Evolutionary conservation across 805 yeast genomes (phyloP).

Genomic region (Candida maris): DNA sequence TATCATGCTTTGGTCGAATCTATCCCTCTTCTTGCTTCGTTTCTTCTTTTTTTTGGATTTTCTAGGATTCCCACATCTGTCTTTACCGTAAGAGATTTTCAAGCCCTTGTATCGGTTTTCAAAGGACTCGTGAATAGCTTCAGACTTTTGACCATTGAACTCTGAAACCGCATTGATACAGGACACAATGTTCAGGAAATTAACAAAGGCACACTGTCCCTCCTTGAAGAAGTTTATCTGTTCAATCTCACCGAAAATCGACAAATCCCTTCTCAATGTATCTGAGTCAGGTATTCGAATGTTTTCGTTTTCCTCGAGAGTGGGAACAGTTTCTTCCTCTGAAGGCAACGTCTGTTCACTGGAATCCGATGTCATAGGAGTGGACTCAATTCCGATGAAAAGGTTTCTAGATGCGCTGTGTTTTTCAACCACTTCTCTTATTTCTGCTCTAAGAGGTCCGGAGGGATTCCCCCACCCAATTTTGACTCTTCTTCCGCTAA

Average conservation of each 20-base stretch:
- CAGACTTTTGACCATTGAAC: constrained; percentile 38
- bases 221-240: constrained; percentile 70
- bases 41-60: constrained; percentile 44
- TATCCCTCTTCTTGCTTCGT: constrained; percentile 34
- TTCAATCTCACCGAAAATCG: constrained; percentile 65
- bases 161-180: constrained; percentile 64
- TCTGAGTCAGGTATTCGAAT: constrained; percentile 43
- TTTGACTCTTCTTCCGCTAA: constrained; percentile 59
- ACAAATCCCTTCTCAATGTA: constrained; percentile 55
- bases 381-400: constrained; percentile 57
- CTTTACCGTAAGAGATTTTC: constrained; percentile 64
- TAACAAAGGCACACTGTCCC: constrained; percentile 71
- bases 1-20: constrained; percentile 14
- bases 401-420: constrained; percentile 73
- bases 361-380: constrained; percentile 28
- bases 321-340: background rate
- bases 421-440: constrained; percentile 56
- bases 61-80: constrained; percentile 75
- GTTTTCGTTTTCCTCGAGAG: constrained; percentile 11
- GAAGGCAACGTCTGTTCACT: constrained; percentile 25
- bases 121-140: constrained; percentile 37
- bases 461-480: constrained; percentile 74
- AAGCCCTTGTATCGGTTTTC: constrained; percentile 47
- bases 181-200: constrained; percentile 58
- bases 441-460: constrained; percentile 55